Evolutionary conservation across 2,329 filamentous ascomycete genomes (phyloP), one percentile per base, ranked within the genome.

Genomic region (Cyclaneusma minus): DNA sequence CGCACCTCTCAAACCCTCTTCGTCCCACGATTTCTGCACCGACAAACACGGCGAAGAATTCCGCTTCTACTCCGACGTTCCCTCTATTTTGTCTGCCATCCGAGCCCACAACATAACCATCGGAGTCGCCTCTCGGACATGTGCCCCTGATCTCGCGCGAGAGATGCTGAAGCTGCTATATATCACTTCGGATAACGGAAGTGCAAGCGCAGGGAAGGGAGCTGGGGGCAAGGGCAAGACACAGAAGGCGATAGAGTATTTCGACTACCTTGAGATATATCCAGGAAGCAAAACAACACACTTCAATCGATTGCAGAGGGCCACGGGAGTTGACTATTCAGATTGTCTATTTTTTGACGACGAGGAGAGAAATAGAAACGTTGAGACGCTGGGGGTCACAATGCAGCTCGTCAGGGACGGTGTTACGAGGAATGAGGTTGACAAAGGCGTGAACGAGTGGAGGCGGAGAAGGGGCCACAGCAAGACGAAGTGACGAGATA

Each of bases 331-430:
- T 3, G 55, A 58, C 5, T 92, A 70, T 43, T 66, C 77, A 36
- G 82, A 94, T 24, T 92, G 95, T 76, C 49, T 95, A 17, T 95
- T 95, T 51, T 95, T 95, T 39, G 87, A 95, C 41, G 87, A 95
- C 41, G 87, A 95, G 64, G 62, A 64, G 27, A 58, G 87, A 33
- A 95, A 95, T 45, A 62, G 69, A 31, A 84, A 94, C 45, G 87
- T 92, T 1, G 70, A 75, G 55, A 56, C 47, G 14, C 43, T 94
- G 25, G 85, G 85, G 0, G 78, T 92, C 3, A 80, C 78, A 1
- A 92, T 95, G 69, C 72, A 71, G 45, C 54, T 94, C 25, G 76
- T 95, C 1, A 57, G 67, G 29, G 76, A 92, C 47, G 85, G 85
- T 0, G 70, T 93, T 28, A 74, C 66, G 3, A 75, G 70, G 54